phyloP scores from a whole-genome alignment of 2,329 filamentous ascomycete genomes.

The Paecilomyces fulvus region DNA sequence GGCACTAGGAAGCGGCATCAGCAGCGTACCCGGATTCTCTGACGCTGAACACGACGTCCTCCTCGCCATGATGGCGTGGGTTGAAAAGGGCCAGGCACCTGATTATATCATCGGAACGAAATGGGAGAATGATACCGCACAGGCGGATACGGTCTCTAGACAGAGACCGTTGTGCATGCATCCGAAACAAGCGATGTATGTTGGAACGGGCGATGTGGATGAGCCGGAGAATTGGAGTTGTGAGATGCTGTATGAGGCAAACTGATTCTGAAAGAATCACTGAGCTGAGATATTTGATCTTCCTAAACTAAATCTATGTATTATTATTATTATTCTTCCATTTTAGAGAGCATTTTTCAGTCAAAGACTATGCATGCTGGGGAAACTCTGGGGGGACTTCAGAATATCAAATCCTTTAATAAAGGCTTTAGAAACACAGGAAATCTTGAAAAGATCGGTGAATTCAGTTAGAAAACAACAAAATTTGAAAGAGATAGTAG shows the following conservation, averaged over 20 bases:
- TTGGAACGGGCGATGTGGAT: constrained; percentile 2
- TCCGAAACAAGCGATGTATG: constrained; percentile 4
- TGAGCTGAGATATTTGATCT: not conserved
- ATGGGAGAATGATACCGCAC: constrained; percentile 3
- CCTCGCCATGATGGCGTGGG: constrained; percentile 12
- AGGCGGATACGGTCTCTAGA: not conserved
- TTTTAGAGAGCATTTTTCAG: too few relatives aligned
- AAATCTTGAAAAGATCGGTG: too few relatives aligned
- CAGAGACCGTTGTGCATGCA: constrained; percentile 4
- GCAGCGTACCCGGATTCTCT: constrained; percentile 3
- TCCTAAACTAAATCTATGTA: not conserved
- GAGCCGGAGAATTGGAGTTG: constrained; percentile 2
- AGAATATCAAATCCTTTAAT: too few relatives aligned
- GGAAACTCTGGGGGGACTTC: too few relatives aligned
- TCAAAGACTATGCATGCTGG: too few relatives aligned
- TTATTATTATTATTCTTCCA: too few relatives aligned
- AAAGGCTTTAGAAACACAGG: too few relatives aligned
- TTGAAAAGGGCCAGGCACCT: constrained; percentile 11
- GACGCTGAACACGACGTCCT: constrained; percentile 10
- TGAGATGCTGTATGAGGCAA: not conserved
- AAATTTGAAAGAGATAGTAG: too few relatives aligned
- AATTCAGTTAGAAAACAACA: too few relatives aligned
- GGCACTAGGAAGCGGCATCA: not conserved
- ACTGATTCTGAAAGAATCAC: not conserved
- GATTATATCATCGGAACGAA: constrained; percentile 10